These are phyloP conservation scores for Eremothecium gossypii DNA, from an alignment of 1,139 yeast species.

Conservation along the genomic window DNA sequence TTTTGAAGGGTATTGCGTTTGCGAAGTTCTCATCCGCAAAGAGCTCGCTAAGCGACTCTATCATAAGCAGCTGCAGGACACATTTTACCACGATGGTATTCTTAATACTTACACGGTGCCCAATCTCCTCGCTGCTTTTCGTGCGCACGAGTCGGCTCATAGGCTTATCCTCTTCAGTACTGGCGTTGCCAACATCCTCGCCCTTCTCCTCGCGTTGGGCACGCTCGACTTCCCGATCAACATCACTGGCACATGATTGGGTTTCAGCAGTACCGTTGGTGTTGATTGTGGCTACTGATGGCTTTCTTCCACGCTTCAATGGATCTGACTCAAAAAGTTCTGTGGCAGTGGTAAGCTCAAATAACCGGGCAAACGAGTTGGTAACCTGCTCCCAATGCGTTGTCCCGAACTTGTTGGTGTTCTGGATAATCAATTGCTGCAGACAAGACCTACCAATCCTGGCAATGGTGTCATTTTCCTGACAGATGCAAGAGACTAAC, in stretches of 20 bases:
- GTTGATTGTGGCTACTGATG: constrained; percentile 7
- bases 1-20: constrained; percentile 54
- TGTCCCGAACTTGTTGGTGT: constrained; percentile 51
- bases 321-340: constrained; percentile 76
- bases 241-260: constrained; percentile 4
- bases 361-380: constrained; percentile 54
- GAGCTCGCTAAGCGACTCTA: constrained; percentile 76
- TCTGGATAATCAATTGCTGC: constrained; percentile 65
- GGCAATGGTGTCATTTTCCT: constrained; percentile 93
- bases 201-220: constrained; percentile 28
- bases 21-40: constrained; percentile 62
- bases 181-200: constrained; percentile 29
- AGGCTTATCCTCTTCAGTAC: constrained; percentile 13
- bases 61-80: constrained; percentile 79
- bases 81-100: constrained; percentile 85
- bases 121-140: constrained; percentile 26
- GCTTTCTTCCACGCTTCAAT: constrained; percentile 31
- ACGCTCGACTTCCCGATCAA: constrained; percentile 26
- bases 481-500: constrained; percentile 82
- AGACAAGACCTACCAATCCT: constrained; percentile 88
- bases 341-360: constrained; percentile 74
- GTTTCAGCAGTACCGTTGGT: background rate
- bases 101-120: constrained; percentile 41
- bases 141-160: constrained; percentile 16
- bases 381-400: constrained; percentile 72